Percentiles rank a stretch among this genome's conserved stretches.
phyloP scores from a whole-genome alignment of 2,329 filamentous ascomycete genomes.

The Coniochaeta sp. region DNA sequence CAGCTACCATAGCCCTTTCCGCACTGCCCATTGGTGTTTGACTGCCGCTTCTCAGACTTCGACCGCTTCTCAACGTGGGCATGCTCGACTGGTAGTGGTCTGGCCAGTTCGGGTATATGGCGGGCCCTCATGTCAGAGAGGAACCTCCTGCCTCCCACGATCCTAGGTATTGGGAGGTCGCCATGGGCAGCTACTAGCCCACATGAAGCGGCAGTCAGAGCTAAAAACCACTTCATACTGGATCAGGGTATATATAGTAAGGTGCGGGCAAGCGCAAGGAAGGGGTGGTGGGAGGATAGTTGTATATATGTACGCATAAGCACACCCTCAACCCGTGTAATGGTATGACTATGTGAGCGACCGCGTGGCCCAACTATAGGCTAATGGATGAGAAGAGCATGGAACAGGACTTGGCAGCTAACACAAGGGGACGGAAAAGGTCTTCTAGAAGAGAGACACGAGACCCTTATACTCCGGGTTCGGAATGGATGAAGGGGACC shows the following conservation, averaged over 20 bases:
- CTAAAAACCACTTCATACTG: conserved; percentile 17
- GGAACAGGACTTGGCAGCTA: not conserved
- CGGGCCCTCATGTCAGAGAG: conserved; percentile 13
- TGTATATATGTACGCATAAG: not conserved
- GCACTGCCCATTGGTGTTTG: conserved; percentile 15
- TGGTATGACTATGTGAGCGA: not conserved
- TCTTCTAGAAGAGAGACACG: not conserved
- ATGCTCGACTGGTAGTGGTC: not conserved
- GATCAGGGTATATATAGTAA: conserved; percentile 6
- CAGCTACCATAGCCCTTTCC: conserved; percentile 21
- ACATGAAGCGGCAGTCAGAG: conserved; percentile 15
- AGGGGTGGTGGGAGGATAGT: conserved; percentile 1
- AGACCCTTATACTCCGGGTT: not conserved
- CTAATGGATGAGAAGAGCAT: not conserved
- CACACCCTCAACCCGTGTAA: not conserved
- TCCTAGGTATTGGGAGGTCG: conserved; percentile 16
- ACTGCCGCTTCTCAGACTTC: conserved; percentile 10
- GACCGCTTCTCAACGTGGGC: not conserved
- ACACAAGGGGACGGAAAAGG: not conserved
- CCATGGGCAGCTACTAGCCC: conserved; percentile 18
- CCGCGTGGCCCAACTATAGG: not conserved
- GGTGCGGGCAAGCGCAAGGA: not conserved
- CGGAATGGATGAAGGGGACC: not conserved
- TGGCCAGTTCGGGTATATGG: not conserved
- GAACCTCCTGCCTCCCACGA: conserved; percentile 18